These are phyloP conservation scores for Hemileia vastatrix DNA, from an alignment of 1,284 basidiomycete genomes.

Conservation along the genomic window DNA sequence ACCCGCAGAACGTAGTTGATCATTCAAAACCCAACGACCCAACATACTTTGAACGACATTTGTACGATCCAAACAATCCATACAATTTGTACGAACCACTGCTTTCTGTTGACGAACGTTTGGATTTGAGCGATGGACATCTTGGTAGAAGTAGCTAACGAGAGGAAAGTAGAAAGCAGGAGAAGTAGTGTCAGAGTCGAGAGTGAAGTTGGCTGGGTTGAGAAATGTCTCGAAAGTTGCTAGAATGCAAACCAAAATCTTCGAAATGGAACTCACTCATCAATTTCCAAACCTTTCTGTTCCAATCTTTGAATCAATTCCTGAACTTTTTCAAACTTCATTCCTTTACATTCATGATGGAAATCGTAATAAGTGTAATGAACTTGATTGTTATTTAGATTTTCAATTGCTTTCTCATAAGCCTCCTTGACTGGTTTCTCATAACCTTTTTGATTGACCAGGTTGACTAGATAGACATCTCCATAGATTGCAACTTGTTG, in stretches of 20 bases:
- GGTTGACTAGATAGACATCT: constrained; percentile 69
- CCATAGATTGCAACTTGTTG: constrained; percentile 69
- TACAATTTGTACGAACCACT: constrained; percentile 52
- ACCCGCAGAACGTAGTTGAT: constrained; percentile 64
- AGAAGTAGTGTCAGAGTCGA: not conserved
- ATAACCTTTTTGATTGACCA: constrained; percentile 89
- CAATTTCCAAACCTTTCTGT: constrained; percentile 56
- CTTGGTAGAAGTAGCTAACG: constrained; percentile 1
- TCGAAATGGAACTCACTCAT: constrained; percentile 53
- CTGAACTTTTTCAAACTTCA: constrained; percentile 88
- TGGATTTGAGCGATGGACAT: constrained; percentile 30
- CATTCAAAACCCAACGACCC: constrained; percentile 63
- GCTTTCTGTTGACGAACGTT: constrained; percentile 42
- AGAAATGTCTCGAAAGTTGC: not conserved
- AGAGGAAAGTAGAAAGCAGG: not conserved
- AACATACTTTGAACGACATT: constrained; percentile 70
- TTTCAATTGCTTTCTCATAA: constrained; percentile 64
- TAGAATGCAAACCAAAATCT: constrained; percentile 28
- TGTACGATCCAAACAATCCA: constrained; percentile 93
- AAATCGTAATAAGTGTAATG: constrained; percentile 96
- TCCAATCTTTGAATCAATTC: constrained; percentile 67
- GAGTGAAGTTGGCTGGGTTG: not conserved
- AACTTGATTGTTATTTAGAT: constrained; percentile 55
- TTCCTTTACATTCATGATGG: constrained; percentile 86
- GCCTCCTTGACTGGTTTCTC: constrained; percentile 94